These are phyloP conservation scores for Candida dubliniensis DNA, from an alignment of 1,139 yeast species.

Conservation along the genomic window DNA sequence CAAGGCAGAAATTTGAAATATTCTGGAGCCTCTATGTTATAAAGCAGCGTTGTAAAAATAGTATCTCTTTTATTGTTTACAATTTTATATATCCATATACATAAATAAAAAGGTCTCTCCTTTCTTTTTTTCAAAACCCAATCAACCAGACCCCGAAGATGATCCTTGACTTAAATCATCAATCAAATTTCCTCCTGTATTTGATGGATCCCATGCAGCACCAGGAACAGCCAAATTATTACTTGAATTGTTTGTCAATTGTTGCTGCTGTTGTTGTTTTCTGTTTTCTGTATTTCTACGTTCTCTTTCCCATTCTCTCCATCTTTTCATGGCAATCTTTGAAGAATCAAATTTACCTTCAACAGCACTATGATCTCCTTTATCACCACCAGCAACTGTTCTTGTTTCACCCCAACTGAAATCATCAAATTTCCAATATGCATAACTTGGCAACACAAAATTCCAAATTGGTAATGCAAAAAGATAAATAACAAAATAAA, in stretches of 20 bases:
- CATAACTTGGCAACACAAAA: conserved; percentile 82
- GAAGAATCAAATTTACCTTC: conserved; percentile 90
- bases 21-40: too few relatives aligned
- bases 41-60: too few relatives aligned
- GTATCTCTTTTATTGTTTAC: not conserved
- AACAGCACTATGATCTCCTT: conserved; percentile 62
- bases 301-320: conserved; percentile 91
- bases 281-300: conserved; percentile 33
- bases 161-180: conserved; percentile 32
- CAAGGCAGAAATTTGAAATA: too few relatives aligned
- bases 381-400: conserved; percentile 71
- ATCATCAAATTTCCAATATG: conserved; percentile 97
- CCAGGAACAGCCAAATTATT: conserved; percentile 36
- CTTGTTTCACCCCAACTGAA: conserved; percentile 99
- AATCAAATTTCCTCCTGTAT: conserved; percentile 26
- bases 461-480: conserved; percentile 93
- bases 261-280: conserved; percentile 1
- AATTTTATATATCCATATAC: not conserved
- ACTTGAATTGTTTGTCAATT: conserved; percentile 3
- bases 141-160: conserved; percentile 16
- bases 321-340: conserved; percentile 82
- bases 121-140: conserved; percentile 1
- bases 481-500: conserved; percentile 82
- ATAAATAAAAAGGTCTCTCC: not conserved
- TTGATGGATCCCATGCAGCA: conserved; percentile 53